Conservation (phyloP, 306 rosid genomes). For the Cucurbita maxima region DNA sequence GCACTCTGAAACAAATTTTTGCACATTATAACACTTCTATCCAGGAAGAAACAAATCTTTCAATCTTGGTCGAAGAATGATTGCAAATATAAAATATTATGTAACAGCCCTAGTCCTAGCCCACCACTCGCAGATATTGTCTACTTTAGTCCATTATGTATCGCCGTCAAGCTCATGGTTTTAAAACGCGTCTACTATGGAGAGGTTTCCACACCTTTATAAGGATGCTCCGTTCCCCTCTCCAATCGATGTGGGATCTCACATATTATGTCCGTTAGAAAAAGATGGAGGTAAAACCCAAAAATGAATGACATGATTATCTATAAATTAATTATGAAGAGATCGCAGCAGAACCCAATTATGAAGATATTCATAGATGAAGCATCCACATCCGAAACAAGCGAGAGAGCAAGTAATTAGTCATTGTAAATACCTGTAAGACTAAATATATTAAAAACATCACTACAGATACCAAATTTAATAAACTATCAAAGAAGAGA, state of each 20-base stretch:
- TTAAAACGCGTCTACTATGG: too few relatives aligned
- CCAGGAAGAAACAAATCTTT: not conserved
- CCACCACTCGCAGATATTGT: too few relatives aligned
- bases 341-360: not conserved
- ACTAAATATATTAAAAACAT: not conserved
- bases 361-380: not conserved
- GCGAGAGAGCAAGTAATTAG: not conserved
- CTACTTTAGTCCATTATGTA: too few relatives aligned
- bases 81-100: not conserved
- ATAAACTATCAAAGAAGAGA: not conserved
- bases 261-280: too few relatives aligned
- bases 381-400: not conserved
- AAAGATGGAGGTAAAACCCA: not conserved
- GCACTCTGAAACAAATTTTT: not conserved
- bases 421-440: not conserved
- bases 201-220: too few relatives aligned
- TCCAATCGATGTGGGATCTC: too few relatives aligned
- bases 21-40: not conserved
- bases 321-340: not conserved
- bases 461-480: not conserved
- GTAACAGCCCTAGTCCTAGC: too few relatives aligned
- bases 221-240: too few relatives aligned
- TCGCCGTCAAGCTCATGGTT: too few relatives aligned
- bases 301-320: not conserved
- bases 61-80: not conserved